Percentiles rank a stretch among this genome's conserved stretches.
Conservation (phyloP, 805 yeast genomes). For the Schizosaccharomyces octosporus region DNA sequence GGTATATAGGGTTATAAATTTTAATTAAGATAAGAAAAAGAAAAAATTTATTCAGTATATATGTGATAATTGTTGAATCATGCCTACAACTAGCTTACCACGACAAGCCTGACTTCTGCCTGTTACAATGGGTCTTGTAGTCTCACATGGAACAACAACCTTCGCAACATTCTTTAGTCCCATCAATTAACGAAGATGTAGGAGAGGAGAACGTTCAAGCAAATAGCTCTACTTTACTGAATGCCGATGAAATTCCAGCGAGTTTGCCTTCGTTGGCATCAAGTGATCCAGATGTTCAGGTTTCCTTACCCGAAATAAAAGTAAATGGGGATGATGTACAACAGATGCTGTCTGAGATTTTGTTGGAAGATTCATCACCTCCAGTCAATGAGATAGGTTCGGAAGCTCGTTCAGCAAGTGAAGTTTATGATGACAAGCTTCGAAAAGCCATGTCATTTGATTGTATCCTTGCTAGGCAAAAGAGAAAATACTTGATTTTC, state of each 20-base stretch:
- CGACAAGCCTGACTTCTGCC: no score
- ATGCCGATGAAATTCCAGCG: background rate
- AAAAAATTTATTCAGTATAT: no score
- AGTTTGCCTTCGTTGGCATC: background rate
- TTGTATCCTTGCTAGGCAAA: background rate
- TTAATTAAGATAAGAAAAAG: no score
- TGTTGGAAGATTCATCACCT: background rate
- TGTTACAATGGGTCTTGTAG: no score
- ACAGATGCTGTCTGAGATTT: background rate
- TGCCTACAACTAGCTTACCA: no score
- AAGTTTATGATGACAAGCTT: no score
- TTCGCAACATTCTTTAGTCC: no score
- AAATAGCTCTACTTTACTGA: background rate
- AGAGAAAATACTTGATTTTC: background rate
- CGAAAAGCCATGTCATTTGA: background rate
- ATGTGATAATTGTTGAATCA: no score
- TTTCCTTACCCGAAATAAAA: background rate
- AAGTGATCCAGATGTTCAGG: background rate
- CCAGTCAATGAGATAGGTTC: background rate
- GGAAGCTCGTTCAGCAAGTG: no score
- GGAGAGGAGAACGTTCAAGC: background rate
- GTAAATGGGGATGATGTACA: background rate
- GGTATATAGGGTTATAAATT: no score
- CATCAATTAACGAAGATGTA: background rate
- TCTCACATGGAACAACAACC: no score